These are phyloP conservation scores for Phytophthora fragariaefolia DNA, from an alignment of 352 stramenopile genomes.

Conservation along the genomic window DNA sequence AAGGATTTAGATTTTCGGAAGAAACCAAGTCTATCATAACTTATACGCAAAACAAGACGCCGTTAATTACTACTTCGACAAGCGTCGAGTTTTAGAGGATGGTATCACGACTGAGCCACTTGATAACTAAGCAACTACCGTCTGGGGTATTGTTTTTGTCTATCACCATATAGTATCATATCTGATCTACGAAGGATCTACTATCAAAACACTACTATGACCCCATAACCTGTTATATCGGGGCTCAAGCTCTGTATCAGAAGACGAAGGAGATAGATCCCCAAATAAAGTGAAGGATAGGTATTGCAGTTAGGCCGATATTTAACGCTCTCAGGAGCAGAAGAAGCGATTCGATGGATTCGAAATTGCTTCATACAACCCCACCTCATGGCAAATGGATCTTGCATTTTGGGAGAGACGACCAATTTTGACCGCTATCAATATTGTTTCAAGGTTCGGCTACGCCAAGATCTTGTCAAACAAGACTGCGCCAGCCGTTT, in stretches of 20 bases:
- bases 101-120: conserved; percentile 17
- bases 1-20: conserved; percentile 29
- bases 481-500: conserved; percentile 34
- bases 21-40: conserved; percentile 34
- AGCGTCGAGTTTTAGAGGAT: conserved; percentile 29
- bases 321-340: conserved; percentile 31
- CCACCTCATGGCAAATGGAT: too few relatives aligned
- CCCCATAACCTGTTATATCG: conserved; percentile 32
- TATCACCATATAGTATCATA: conserved; percentile 23
- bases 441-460: conserved; percentile 43
- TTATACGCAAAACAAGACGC: conserved; percentile 26
- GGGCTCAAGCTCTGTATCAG: conserved; percentile 25
- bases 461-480: conserved; percentile 42
- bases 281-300: conserved; percentile 28
- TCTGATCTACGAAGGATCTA: conserved; percentile 18
- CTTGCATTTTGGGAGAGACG: conserved; percentile 22
- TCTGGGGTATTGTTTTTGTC: conserved; percentile 6
- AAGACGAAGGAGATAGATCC: conserved; percentile 26
- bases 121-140: conserved; percentile 7
- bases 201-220: conserved; percentile 35
- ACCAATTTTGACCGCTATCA: conserved; percentile 34
- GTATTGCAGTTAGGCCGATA: conserved; percentile 16
- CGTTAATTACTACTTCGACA: conserved; percentile 37
- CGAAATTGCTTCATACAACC: conserved; percentile 7
- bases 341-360: conserved; percentile 12